Evolutionary conservation across 225 moss, liverwort and hornwort genomes (phyloP), one percentile per base, ranked within the genome.

Genomic region (Thuidium tamariscinum): DNA sequence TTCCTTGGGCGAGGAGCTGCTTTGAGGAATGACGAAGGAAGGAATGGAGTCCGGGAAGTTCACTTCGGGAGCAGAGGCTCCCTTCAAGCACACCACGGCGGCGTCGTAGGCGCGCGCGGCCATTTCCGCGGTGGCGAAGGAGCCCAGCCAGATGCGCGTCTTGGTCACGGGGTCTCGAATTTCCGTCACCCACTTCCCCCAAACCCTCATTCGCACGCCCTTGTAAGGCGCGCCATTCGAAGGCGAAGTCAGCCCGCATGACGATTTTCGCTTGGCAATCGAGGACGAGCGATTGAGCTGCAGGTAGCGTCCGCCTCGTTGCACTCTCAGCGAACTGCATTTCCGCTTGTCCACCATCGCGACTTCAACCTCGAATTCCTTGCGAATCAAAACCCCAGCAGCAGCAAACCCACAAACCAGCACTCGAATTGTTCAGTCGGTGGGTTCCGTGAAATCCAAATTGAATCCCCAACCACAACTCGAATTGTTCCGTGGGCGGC

Each of bases 101-200:
- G 91, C 93, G 20, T 90, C 91, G 80, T 91, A 93, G 8, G 93
- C 89, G 11, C 89, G 86, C 26, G 89, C 89, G 37, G 91, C 89
- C 89, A 89, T 91, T 80, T 93, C 91, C 66, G 93, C 89, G 0
- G 84, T 87, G 56, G 93, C 86, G 63, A 91, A 93, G 4, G 89
- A 91, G 23, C 91, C 93, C 73, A 93, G 83, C 93, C 93, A 93
- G 74, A 93, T 93, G 55, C 91, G 79, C 21, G 89, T 82, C 86
- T 89, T 88, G 25, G 91, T 93, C 64, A 86, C 85, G 12, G 93
- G 89, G 32, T 91, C 91, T 36, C 89, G 79, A 52, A 93, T 80
- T 37, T 93, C 91, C 60, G 93, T 88, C 74, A 93, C 90, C 93
- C 91, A 93, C 34, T 91, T 93, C 19, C 91, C 92, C 87, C 93